Evolutionary conservation across 805 yeast genomes (phyloP).

Genomic region (Kuraishia piskuri): DNA sequence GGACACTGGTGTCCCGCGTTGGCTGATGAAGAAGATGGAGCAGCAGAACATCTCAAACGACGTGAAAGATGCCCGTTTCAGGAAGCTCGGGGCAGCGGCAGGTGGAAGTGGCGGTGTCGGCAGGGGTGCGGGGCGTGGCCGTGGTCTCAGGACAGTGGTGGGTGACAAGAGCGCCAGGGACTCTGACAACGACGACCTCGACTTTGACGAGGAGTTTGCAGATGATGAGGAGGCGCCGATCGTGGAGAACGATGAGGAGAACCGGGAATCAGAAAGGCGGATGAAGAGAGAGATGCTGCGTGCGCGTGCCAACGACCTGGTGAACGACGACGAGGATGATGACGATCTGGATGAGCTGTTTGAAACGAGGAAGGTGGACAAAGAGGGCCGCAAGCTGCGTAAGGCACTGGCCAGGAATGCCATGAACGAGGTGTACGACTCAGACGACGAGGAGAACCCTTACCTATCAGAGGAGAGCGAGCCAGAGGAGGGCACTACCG

Average conservation of each 20-base stretch:
- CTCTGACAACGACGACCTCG: slow-evolving; percentile 86
- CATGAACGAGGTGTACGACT: slow-evolving; percentile 80
- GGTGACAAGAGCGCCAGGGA: slow-evolving; percentile 28
- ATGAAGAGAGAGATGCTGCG: slow-evolving; percentile 78
- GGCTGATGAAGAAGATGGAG: slow-evolving; percentile 90
- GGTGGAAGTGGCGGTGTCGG: slow-evolving; percentile 19
- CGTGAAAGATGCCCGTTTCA: slow-evolving; percentile 41
- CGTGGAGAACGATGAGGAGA: slow-evolving; percentile 91
- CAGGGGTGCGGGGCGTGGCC: slow-evolving; percentile 6
- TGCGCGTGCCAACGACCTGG: slow-evolving; percentile 57
- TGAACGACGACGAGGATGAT: slow-evolving; percentile 56
- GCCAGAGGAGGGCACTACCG: slow-evolving; percentile 37
- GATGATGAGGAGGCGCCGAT: slow-evolving; percentile 99
- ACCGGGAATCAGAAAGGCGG: slow-evolving; percentile 77
- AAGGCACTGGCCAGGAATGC: slow-evolving; percentile 81
- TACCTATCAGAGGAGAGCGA: slow-evolving; percentile 62
- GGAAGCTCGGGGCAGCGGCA: slow-evolving; percentile 32
- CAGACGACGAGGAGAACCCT: slow-evolving; percentile 80
- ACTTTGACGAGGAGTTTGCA: slow-evolving; percentile 93
- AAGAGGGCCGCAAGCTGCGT: slow-evolving; percentile 81
- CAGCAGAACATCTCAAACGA: slow-evolving; percentile 50
- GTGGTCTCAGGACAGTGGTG: slow-evolving; percentile 30
- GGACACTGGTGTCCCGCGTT: slow-evolving; percentile 65
- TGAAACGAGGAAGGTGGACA: slow-evolving; percentile 67
- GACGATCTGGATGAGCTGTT: slow-evolving; percentile 65